phyloP scores from a whole-genome alignment of 768 basidiomycete species.

The Naganishia kalamii region DNA sequence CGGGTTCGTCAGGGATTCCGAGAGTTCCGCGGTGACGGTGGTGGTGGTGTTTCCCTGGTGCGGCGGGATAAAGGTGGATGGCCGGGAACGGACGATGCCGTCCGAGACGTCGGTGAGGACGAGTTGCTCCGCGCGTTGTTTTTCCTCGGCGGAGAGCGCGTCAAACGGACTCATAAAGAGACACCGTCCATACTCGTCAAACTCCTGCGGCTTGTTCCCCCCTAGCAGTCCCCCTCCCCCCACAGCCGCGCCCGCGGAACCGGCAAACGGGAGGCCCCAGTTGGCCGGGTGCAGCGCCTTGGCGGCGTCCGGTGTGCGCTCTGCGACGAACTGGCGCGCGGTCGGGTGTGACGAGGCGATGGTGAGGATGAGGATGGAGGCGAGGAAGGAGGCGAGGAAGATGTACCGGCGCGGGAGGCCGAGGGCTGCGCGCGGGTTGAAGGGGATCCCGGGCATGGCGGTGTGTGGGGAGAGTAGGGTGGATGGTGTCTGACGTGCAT shows the following conservation, averaged over 20 bases:
- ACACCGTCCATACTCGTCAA: conserved; percentile 44
- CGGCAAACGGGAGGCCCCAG: conserved; percentile 38
- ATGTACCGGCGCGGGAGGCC: conserved; percentile 36
- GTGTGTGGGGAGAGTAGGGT: neutral
- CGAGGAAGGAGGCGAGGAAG: conserved; percentile 32
- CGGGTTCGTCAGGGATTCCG: conserved; percentile 53
- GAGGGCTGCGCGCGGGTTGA: conserved; percentile 15
- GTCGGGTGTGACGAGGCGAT: conserved; percentile 36
- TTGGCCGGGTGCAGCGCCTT: conserved; percentile 40
- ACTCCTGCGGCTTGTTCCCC: conserved; percentile 33
- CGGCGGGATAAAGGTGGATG: conserved; percentile 17
- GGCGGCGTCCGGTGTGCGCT: conserved; percentile 30
- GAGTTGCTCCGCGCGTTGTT: conserved; percentile 35
- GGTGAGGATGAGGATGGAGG: conserved; percentile 34
- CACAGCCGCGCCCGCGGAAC: conserved; percentile 12
- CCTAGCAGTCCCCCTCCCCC: neutral
- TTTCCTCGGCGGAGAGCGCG: conserved; percentile 36
- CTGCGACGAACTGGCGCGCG: conserved; percentile 31
- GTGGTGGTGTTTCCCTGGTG: conserved; percentile 1
- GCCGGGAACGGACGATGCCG: conserved; percentile 33
- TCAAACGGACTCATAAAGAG: conserved; percentile 43
- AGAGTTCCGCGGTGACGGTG: neutral
- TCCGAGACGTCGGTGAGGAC: conserved; percentile 35
- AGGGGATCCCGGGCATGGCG: neutral
- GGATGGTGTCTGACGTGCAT: too few species aligned